Conservation (phyloP, 257 asterid species). For the Knoxia roxburghii region DNA sequence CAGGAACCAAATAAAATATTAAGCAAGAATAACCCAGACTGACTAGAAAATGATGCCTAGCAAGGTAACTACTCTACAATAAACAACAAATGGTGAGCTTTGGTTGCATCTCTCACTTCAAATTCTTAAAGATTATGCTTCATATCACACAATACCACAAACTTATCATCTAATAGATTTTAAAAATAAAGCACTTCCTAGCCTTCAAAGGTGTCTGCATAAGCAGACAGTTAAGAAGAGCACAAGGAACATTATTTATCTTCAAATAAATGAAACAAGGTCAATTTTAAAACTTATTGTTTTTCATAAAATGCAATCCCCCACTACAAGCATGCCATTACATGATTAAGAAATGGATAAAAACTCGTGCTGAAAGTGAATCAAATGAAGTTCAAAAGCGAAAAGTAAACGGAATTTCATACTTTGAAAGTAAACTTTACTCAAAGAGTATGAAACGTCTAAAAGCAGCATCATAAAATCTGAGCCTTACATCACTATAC, state of each 20-base stretch:
- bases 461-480: conserved; percentile 9
- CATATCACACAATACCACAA: conserved; percentile 8
- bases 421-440: background rate
- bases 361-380: no score
- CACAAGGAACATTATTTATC: background rate
- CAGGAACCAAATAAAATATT: conserved; percentile 16
- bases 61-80: background rate
- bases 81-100: background rate
- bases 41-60: background rate
- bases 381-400: background rate
- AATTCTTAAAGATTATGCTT: background rate
- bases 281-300: background rate
- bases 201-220: background rate
- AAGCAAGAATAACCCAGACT: background rate
- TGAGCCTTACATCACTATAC: conserved; percentile 40
- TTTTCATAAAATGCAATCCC: background rate
- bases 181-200: background rate
- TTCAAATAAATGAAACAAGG: background rate
- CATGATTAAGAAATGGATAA: background rate
- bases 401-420: background rate
- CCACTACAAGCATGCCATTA: background rate
- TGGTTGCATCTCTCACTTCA: background rate
- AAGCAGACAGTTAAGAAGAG: background rate
- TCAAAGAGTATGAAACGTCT: conserved; percentile 12
- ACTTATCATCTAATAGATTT: background rate